Base-by-base conservation (phyloP, 495 filamentous ascomycete genomes). In the Neurospora sp. region DNA sequence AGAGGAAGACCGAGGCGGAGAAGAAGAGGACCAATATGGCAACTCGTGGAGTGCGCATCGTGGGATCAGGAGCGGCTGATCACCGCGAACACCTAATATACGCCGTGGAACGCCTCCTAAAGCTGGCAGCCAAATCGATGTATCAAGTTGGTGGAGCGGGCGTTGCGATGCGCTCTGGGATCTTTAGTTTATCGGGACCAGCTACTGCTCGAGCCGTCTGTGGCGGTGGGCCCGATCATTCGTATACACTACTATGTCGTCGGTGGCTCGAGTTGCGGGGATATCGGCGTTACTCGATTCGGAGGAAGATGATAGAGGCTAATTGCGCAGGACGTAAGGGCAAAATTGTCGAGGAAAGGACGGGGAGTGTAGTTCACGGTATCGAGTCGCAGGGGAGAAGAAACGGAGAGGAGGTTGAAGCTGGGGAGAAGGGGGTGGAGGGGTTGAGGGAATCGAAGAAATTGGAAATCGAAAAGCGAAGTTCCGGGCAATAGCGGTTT, bases 11-110 rank as follows among this genome's bases (percentile, higher is more conserved):
- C 18, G 82, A 84, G 14, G 85, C 81, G 48, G 83, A 78, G 71
- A 82, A 82, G 80, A 85, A 85, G 73, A 85, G 78, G 27, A 77
- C 79, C 74, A 86, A 79, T 35, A 86, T 85, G 76, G 78, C 79
- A 39, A 85, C 78, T 75, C 84, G 82, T 37, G 84, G 83, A 31
- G 84, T 78, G 70, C 85, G 83, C 85, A 87, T 87, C 77, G 75
- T 82, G 74, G 38, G 69, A 48, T 20, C 48, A 35, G 11, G n/a
- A 27, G 69, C 37, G 39, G 69, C 35, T 70, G 37, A 70, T 38
- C 39, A 70, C 39, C 69, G 69, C 37, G 31, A 40, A 20, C 69
- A 27, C 39, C n/a, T 70, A 8, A 23, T 39, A 37, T 31, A n/a
- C 35, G 10, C 16, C 39, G 72, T 14, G n/a, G 20, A 54, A 31